Evolutionary conservation across 169 alveolate genomes (phyloP).

Genomic region (Plasmodium coatneyi): DNA sequence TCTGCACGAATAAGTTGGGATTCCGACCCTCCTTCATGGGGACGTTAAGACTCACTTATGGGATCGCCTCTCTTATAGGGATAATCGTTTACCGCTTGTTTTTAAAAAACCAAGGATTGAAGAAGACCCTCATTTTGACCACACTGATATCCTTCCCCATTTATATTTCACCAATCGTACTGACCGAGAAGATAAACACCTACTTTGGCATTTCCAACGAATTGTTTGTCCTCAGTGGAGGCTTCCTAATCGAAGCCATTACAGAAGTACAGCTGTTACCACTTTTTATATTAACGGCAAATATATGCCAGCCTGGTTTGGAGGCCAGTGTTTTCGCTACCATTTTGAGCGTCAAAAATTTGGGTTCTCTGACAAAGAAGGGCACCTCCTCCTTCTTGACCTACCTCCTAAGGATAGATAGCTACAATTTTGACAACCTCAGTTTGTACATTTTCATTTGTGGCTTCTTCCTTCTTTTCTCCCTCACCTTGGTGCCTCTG

Average conservation of each 20-base stretch:
- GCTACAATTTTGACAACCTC: constrained; percentile 89
- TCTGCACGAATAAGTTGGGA: constrained; percentile 92
- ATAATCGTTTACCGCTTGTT: constrained; percentile 89
- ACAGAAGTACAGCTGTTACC: constrained; percentile 94
- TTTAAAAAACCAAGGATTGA: constrained; percentile 89
- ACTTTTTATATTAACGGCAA: constrained; percentile 93
- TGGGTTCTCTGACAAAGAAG: constrained; percentile 92
- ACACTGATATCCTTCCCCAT: constrained; percentile 90
- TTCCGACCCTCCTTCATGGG: constrained; percentile 96
- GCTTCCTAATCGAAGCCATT: constrained; percentile 93
- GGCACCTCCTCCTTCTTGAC: constrained; percentile 93
- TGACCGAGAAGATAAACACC: constrained; percentile 90
- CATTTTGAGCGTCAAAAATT: constrained; percentile 93
- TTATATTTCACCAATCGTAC: constrained; percentile 85
- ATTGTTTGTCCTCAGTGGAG: constrained; percentile 92
- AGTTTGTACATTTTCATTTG: constrained; percentile 91
- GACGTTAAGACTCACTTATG: constrained; percentile 92
- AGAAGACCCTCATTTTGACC: constrained; percentile 90
- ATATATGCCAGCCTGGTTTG: constrained; percentile 95
- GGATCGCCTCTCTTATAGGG: constrained; percentile 93
- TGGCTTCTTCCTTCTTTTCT: constrained; percentile 77
- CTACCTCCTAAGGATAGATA: constrained; percentile 90
- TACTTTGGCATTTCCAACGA: constrained; percentile 91
- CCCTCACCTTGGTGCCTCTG: constrained; percentile 34
- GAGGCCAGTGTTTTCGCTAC: constrained; percentile 97